Base-by-base conservation (phyloP, 441 rosid species). In the Erodium chrysanthum region DNA sequence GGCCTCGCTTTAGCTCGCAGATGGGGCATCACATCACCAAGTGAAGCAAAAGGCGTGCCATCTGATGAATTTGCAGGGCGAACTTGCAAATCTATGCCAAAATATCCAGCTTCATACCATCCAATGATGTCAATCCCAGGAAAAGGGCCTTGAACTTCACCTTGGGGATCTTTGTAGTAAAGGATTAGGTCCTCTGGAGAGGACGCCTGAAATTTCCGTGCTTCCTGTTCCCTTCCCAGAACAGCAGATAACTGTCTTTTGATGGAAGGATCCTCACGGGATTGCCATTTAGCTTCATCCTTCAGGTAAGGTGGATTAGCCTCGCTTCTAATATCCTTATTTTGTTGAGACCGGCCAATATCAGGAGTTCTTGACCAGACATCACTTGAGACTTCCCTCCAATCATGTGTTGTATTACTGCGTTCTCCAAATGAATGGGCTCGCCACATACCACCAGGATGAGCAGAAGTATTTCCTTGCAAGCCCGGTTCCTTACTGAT, bases 1-100 rank as follows among this genome's bases (percentile, higher is more conserved):
- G 99, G 97, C 69, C 97, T 86, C 5, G 93, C 92, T 81, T 92
- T 95, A 65, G 97, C 92, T 70, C 96, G 86, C 73, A 95, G 81
- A 79, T 95, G 99, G 66, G 99, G 99, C 98, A 92, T 95, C 37
- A 88, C 94, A 85, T 95, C 98, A 69, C 97, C 93, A 42, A 95
- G 99, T 77, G 75, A 80, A 12, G 75, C 79, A 78, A 92, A 95
- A 3, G 93, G 88, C 6, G 85, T 79, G 64, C 89, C 99, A 61
- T 74, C 84, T 48, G 97, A 79, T 66, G 93, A 90, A 85, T 58
- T 84, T 27, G 83, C 88, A 68, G 68, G 79, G 68, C 85, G 85
- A 73, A 95, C 99, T 68, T 70, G 87, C 84, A 95, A 82, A 78
- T 95, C 97, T 77, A 95, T 88, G 72, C 98, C 94, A 78, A 95